Conservation (phyloP, 768 basidiomycete genomes). For the Mycena polygramma region DNA sequence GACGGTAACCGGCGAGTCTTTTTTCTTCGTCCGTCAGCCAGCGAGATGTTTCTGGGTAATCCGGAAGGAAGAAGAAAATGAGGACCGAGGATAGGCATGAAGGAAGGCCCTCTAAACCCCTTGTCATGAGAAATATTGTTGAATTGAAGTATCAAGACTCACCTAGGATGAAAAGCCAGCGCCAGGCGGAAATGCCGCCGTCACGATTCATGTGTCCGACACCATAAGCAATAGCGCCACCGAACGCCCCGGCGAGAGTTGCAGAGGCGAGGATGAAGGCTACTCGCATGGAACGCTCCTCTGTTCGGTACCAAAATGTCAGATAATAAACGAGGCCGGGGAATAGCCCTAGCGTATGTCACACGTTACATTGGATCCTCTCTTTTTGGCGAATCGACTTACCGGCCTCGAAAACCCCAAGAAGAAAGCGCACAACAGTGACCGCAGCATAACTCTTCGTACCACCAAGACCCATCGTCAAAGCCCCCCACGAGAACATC, state of each 20-base stretch:
- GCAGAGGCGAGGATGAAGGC: constrained; percentile 50
- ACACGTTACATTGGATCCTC: background rate
- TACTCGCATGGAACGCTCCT: constrained; percentile 38
- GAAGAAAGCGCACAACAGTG: constrained; percentile 56
- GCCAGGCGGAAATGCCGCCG: constrained; percentile 41
- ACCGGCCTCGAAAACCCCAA: constrained; percentile 57
- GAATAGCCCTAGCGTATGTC: constrained; percentile 47
- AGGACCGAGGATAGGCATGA: constrained; percentile 53
- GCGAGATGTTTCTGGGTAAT: constrained; percentile 61
- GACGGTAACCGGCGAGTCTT: constrained; percentile 48
- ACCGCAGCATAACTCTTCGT: constrained; percentile 54
- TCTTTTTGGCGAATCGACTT: background rate
- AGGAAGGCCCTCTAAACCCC: constrained; percentile 54
- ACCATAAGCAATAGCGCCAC: constrained; percentile 51
- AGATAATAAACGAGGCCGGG: constrained; percentile 57
- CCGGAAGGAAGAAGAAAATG: constrained; percentile 54
- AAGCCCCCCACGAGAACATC: constrained; percentile 55
- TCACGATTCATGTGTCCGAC: constrained; percentile 46
- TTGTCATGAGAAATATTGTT: constrained; percentile 43
- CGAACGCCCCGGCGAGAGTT: constrained; percentile 51
- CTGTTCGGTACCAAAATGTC: constrained; percentile 58
- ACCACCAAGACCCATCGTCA: constrained; percentile 53
- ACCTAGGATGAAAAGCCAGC: constrained; percentile 44
- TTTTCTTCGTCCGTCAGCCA: constrained; percentile 62
- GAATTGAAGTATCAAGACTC: constrained; percentile 31